Conservation (phyloP, 257 asterid genomes). For the Ligustrum vulgare region DNA sequence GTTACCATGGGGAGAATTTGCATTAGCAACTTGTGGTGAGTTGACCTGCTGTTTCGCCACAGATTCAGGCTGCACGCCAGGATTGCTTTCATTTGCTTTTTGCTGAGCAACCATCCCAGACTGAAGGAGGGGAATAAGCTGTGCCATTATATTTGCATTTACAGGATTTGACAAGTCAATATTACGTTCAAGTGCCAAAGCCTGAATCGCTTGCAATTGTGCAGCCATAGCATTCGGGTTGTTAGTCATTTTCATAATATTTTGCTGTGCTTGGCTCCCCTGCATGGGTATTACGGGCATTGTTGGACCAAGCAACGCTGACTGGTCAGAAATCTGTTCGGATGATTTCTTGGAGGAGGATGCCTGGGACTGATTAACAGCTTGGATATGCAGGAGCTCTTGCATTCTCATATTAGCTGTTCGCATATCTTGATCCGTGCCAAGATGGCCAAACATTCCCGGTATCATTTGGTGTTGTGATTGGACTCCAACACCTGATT, state of each 20-base stretch:
- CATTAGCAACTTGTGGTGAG: conserved; percentile 67
- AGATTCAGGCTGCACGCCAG: conserved; percentile 46
- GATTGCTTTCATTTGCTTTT: conserved; percentile 61
- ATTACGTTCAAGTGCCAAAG: conserved; percentile 86
- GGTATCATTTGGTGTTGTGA: conserved; percentile 78
- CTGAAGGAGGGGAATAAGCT: conserved; percentile 79
- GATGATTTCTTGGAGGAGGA: conserved; percentile 68
- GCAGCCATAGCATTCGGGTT: conserved; percentile 74
- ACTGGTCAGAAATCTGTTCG: conserved; percentile 49
- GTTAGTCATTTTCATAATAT: conserved; percentile 56
- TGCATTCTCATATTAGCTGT: conserved; percentile 65
- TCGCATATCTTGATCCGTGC: conserved; percentile 76
- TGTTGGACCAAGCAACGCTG: conserved; percentile 59
- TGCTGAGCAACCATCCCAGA: conserved; percentile 79
- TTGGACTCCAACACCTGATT: conserved; percentile 64
- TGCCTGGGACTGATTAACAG: conserved; percentile 63
- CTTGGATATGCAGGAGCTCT: conserved; percentile 60
- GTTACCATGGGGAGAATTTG: conserved; percentile 76
- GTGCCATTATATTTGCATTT: conserved; percentile 79
- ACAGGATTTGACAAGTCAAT: conserved; percentile 91
- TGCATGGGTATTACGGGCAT: conserved; percentile 43
- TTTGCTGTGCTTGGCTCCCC: conserved; percentile 68
- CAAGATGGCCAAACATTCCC: conserved; percentile 61
- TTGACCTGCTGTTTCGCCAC: conserved; percentile 62
- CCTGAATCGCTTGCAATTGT: conserved; percentile 89